Percentiles rank a stretch among this genome's conserved stretches.
phyloP scores from a whole-genome alignment of 768 basidiomycete species.

The Omphalotus guepiniiformis region DNA sequence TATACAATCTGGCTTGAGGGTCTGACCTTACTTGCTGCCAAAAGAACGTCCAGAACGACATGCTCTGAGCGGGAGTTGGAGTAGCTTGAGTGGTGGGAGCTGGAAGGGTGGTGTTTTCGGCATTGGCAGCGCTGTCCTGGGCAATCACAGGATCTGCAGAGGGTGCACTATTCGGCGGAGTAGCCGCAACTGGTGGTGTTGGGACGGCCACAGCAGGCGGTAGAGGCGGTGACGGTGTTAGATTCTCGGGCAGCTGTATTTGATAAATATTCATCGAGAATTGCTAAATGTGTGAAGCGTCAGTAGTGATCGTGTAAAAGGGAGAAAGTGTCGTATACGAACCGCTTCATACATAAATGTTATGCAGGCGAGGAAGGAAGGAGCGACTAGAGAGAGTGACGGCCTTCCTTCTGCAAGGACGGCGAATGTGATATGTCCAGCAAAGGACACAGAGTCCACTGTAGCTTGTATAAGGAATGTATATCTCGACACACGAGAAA shows the following conservation, averaged over 20 bases:
- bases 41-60: conserved; percentile 42
- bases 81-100: conserved; percentile 5
- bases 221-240: conserved; percentile 26
- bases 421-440: conserved; percentile 85
- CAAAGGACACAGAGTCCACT: conserved; percentile 81
- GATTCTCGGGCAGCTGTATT: conserved; percentile 75
- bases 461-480: conserved; percentile 76
- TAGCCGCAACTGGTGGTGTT: conserved; percentile 1
- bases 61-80: conserved; percentile 12
- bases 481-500: conserved; percentile 80
- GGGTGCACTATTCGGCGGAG: conserved; percentile 2
- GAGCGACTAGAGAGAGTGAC: conserved; percentile 76
- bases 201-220: conserved; percentile 19
- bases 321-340: conserved; percentile 21
- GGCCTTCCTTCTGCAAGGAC: conserved; percentile 80
- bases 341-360: conserved; percentile 83
- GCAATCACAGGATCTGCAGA: not conserved
- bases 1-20: conserved; percentile 70
- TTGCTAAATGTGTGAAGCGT: conserved; percentile 50
- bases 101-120: conserved; percentile 7
- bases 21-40: conserved; percentile 60
- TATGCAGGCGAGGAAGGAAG: conserved; percentile 79
- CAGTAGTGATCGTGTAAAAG: not conserved
- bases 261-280: conserved; percentile 77
- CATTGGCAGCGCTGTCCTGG: not conserved